Conservation (phyloP, 2,329 filamentous ascomycete species). For the Cordyceps tenuipes region DNA sequence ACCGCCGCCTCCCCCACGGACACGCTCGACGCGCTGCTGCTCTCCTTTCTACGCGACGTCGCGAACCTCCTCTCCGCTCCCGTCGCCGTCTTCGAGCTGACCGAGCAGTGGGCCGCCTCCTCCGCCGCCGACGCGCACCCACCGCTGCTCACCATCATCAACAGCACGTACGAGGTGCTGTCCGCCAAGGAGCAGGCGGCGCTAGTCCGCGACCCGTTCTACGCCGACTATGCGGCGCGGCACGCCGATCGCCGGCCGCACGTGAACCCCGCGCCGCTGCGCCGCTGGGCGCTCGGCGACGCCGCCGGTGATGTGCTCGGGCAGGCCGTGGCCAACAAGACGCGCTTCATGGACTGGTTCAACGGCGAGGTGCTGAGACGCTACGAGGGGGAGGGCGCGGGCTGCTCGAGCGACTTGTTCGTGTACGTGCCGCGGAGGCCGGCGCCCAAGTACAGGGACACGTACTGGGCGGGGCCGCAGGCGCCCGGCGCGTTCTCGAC, state of each 20-base stretch:
- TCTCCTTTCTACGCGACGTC: constrained; percentile 21
- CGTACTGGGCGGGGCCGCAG: constrained; percentile 31
- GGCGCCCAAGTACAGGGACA: constrained; percentile 21
- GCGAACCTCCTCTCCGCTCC: constrained; percentile 19
- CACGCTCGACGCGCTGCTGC: constrained; percentile 17
- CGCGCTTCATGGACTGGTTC: constrained; percentile 38
- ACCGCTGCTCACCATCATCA: constrained; percentile 20
- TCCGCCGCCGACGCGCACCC: no score
- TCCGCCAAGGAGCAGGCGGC: constrained; percentile 28
- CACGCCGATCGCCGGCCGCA: constrained; percentile 27
- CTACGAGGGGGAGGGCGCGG: constrained; percentile 20
- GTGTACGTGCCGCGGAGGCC: constrained; percentile 34
- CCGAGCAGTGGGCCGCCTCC: constrained; percentile 21
- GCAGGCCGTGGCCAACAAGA: constrained; percentile 40
- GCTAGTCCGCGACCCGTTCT: constrained; percentile 29
- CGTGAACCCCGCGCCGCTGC: constrained; percentile 27
- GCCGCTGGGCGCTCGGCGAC: constrained; percentile 29
- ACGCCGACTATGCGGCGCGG: constrained; percentile 23
- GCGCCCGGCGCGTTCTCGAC: constrained; percentile 38
- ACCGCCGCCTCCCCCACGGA: background rate
- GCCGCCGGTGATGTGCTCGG: constrained; percentile 20
- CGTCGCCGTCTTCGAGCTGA: constrained; percentile 17
- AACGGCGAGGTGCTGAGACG: constrained; percentile 33
- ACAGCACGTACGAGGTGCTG: constrained; percentile 27
- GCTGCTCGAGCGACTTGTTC: constrained; percentile 40